These are phyloP conservation scores for Colletotrichum orchidophilum DNA, from an alignment of 2,329 filamentous ascomycete genomes.

Conservation along the genomic window DNA sequence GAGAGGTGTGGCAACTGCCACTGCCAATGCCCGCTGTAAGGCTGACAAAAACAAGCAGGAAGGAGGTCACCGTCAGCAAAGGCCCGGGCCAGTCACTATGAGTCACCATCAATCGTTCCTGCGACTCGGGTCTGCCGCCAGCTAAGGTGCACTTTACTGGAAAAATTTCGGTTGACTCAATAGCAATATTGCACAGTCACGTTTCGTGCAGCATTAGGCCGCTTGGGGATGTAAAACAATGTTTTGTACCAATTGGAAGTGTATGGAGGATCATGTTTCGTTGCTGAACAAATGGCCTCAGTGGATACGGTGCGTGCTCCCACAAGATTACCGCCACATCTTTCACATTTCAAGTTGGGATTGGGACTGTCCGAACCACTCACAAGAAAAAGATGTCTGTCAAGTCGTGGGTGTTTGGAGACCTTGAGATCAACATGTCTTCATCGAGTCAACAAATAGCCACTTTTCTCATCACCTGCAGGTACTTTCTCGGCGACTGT, in stretches of 20 bases:
- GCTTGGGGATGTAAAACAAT: not conserved
- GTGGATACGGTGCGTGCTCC: not conserved
- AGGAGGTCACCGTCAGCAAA: not conserved
- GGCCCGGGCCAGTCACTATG: conserved; percentile 26
- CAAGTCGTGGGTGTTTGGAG: not conserved
- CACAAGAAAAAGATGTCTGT: rapidly evolving
- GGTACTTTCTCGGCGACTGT: not conserved
- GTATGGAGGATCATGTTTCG: not conserved
- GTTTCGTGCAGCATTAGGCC: not conserved
- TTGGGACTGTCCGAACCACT: not conserved
- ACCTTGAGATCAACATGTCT: too few relatives aligned
- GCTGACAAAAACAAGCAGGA: conserved; percentile 31
- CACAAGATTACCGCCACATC: not conserved
- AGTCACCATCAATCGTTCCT: conserved; percentile 22
- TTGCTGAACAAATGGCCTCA: not conserved
- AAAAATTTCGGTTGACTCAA: conserved; percentile 19
- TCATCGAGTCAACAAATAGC: not conserved
- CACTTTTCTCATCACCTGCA: not conserved
- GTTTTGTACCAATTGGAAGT: not conserved
- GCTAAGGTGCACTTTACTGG: too few relatives aligned
- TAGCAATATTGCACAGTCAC: conserved; percentile 3
- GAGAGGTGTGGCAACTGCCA: conserved; percentile 15
- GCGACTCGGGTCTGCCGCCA: not conserved
- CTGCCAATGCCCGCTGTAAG: conserved; percentile 18
- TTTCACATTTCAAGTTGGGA: not conserved